Conservation (phyloP, 2,329 filamentous ascomycete genomes). For the Aaosphaeria pasadenensis region DNA sequence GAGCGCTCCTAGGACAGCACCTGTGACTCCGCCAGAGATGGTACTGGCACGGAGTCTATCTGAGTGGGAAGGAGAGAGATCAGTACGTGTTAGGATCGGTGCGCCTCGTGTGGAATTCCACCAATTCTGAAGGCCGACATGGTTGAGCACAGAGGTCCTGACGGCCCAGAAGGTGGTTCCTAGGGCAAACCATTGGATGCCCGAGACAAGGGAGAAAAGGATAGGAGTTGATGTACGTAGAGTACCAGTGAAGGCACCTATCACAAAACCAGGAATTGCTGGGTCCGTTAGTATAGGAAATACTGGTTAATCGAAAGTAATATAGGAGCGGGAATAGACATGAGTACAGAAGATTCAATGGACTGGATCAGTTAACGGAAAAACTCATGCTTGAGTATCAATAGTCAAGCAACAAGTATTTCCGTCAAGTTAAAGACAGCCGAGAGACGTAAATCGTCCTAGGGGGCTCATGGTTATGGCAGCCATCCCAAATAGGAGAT, state of each 20-base stretch:
- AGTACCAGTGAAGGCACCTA: conserved; percentile 46
- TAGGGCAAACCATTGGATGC: conserved; percentile 77
- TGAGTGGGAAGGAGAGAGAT: conserved; percentile 50
- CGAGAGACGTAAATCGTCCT: no score
- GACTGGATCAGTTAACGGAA: no score
- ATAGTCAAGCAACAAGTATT: no score
- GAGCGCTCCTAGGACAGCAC: conserved; percentile 52
- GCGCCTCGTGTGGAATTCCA: conserved; percentile 24
- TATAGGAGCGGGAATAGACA: no score
- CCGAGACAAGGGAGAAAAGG: conserved; percentile 69
- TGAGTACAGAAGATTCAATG: no score
- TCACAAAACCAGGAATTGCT: conserved; percentile 65
- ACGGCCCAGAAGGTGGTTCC: conserved; percentile 74
- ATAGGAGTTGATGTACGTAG: conserved; percentile 64
- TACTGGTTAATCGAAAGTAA: no score
- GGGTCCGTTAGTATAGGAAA: neutral
- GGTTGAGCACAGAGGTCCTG: conserved; percentile 39
- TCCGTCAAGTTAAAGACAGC: no score
- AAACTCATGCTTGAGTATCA: no score
- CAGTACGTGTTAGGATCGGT: conserved; percentile 15
- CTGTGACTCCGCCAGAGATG: conserved; percentile 67
- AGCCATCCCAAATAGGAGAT: neutral
- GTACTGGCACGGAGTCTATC: conserved; percentile 67
- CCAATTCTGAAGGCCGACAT: conserved; percentile 27
- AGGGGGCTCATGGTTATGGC: no score